Base-by-base conservation (phyloP, 2,329 filamentous ascomycete genomes). In the Myriosclerotinia curreyana region DNA sequence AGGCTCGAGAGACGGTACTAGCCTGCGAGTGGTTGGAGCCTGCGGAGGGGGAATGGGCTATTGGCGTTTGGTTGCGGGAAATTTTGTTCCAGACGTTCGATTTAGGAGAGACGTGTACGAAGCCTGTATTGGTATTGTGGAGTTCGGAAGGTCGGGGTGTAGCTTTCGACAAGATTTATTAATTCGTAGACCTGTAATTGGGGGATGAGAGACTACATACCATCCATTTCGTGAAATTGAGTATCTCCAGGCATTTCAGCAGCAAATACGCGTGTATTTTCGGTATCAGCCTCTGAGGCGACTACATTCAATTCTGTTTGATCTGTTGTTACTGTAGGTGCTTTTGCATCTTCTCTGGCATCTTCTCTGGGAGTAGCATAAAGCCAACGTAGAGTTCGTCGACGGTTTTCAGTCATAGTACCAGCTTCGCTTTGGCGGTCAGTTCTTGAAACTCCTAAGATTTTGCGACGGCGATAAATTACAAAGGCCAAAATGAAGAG, bases 401-500 rank as follows among this genome's bases (percentile, higher is more conserved):
- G 50, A 40, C 67, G 66, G 11, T 40, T 54, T 31, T 70, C 69
- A 28, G 70, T 69, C 58, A 70, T 64, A 0, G 72, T 73, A 42
- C 69, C 70, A 38, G 66, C 56, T 56, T 73, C 70, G 56, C 68
- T 69, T 58, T 66, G 68, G 9, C 65, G 68, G 58, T 63, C 65
- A 34, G 61, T 61, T 14, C 64, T 62, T 22, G 61, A 60, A 2
- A 51, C 28, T 0, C 66, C 67, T 22, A 74, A 67, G 22, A 67
- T 73, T 49, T 73, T 74, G 42, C 76, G 73, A 62, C 81, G 79
- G 9, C 82, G 79, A 75, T 80, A 84, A 25, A 88, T 76, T 25
- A 85, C 76, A 50, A 83, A 77, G 7, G 77, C 76, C 17, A 87
- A 78, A 31, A 81, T 75, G 6, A 82, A 66, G 22, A 80, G 79